Base-by-base conservation (phyloP, 2,329 filamentous ascomycete species). In the Colletotrichum gloeosporioides region DNA sequence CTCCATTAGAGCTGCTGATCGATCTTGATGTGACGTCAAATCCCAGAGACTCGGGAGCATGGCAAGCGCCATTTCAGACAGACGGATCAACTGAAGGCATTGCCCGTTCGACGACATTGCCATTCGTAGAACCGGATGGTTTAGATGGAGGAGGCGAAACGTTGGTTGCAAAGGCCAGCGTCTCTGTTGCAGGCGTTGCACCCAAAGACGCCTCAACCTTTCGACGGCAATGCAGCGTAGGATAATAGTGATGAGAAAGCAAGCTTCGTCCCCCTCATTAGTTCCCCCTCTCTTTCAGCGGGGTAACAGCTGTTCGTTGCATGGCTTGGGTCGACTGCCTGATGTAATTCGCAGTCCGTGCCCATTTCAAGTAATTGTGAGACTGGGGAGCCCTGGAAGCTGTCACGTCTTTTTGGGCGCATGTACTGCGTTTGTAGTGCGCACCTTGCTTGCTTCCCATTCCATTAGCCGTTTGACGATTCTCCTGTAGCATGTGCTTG, bases 21-120 rank as follows among this genome's bases (percentile, higher is more conserved):
- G 27, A 69, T 61, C 57, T 65, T 44, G 55, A 69, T 29, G 25
- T 74, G 70, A 76, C 70, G 65, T 76, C 70, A 66, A 61, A 61
- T 62, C 49, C 65, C 59, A 73, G 59, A 59, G 31, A 64, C 31
- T 49, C 13, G 64, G 59, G 59, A 61, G 31, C 49, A 34, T 53
- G 31, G 22, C 22, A 39, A 36, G 57, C 18, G n/a, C 68, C 22
- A n/a, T 16, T 64, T 32, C 31, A 32, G 29, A 32, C 31, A 31
- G 7, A 32, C 22, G n/a, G 31, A 15, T 32, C 29, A 15, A 63
- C 29, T 15, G 29, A 22, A 44, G 15, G 9, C 62, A 29, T 9
- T 44, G 32, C 8, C 22, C 13, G 16, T 18, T 27, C 13, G 62
- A 44, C 16, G 22, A 34, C 22, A 64, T 29, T 62, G 31, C 59